Percentiles rank a stretch among this genome's conserved stretches.
Evolutionary conservation across 176 grass and related monocot genomes (phyloP).

Genomic region (Oryza coarctata): DNA sequence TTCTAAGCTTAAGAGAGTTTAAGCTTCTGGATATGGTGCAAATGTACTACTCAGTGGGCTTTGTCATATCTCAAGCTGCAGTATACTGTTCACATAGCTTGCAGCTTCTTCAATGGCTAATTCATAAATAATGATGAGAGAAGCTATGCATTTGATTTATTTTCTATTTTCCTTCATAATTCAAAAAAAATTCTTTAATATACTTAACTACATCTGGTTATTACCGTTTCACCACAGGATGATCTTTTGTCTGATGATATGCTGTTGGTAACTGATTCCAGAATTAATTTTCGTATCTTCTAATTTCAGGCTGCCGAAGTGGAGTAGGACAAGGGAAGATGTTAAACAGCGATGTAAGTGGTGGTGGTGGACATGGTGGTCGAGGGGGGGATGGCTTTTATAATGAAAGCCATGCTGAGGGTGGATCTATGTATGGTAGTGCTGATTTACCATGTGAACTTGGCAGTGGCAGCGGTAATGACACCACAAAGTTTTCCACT

Average conservation of each 20-base stretch:
- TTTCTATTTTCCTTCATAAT: conserved; percentile 1
- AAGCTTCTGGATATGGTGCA: not conserved
- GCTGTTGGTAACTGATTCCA: not conserved
- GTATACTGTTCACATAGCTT: conserved; percentile 18
- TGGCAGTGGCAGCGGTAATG: conserved; percentile 98
- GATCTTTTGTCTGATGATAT: not conserved
- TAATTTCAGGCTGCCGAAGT: conserved; percentile 77
- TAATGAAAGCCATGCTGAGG: conserved; percentile 45
- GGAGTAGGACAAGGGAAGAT: conserved; percentile 81
- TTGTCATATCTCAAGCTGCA: not conserved
- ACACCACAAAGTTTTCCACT: conserved; percentile 55
- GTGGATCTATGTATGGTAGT: conserved; percentile 74
- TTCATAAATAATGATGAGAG: not conserved
- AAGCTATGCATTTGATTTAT: not conserved
- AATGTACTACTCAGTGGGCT: not conserved
- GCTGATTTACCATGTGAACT: conserved; percentile 94
- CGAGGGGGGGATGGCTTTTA: conserved; percentile 70
- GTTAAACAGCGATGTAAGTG: conserved; percentile 58
- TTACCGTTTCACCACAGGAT: not conserved
- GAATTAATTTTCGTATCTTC: conserved; percentile 17
- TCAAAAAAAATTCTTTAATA: not conserved
- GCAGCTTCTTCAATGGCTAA: conserved; percentile 16
- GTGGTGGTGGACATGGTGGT: conserved; percentile 95
- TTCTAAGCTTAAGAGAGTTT: conserved; percentile 9
- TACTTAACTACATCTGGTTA: conserved; percentile 15